These are phyloP conservation scores for Pythium guiyangense DNA, from an alignment of 352 stramenopile species.

Conservation along the genomic window DNA sequence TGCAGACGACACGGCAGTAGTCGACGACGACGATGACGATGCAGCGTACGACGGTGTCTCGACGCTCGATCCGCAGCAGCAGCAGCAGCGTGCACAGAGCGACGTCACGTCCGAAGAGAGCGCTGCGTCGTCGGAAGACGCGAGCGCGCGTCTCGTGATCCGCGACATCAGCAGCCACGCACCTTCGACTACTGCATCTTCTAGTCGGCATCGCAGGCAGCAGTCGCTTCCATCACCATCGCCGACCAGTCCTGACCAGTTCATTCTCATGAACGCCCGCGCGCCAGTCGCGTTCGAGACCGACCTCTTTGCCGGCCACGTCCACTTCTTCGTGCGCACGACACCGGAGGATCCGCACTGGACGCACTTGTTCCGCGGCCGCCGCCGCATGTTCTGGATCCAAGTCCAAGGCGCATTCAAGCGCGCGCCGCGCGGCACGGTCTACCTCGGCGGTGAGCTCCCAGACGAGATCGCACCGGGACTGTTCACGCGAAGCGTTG, in stretches of 20 bases:
- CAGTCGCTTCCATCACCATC: too few relatives aligned
- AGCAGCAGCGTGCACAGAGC: not conserved
- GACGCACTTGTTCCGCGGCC: constrained; percentile 47
- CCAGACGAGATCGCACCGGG: constrained; percentile 53
- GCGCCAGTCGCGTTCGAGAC: constrained; percentile 79
- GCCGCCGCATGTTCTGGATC: constrained; percentile 84
- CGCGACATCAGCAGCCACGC: constrained; percentile 32
- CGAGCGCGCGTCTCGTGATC: constrained; percentile 24
- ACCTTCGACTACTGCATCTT: not conserved
- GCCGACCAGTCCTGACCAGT: not conserved
- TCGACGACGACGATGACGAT: not conserved
- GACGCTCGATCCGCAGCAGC: not conserved
- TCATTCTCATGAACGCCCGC: constrained; percentile 55
- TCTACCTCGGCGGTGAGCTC: constrained; percentile 77
- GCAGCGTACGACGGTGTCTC: not conserved
- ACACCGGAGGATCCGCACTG: constrained; percentile 47
- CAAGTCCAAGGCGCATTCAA: constrained; percentile 85
- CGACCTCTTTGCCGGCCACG: constrained; percentile 75
- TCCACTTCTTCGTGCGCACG: constrained; percentile 82
- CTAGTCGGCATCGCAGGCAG: too few relatives aligned
- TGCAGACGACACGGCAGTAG: not conserved
- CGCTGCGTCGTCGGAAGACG: constrained; percentile 1
- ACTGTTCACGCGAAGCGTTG: constrained; percentile 74
- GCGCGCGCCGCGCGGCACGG: constrained; percentile 32
- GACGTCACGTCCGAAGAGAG: not conserved